Evolutionary conservation across 257 asterid genomes (phyloP).

Genomic region (Dorcoceras hygrometricum): DNA sequence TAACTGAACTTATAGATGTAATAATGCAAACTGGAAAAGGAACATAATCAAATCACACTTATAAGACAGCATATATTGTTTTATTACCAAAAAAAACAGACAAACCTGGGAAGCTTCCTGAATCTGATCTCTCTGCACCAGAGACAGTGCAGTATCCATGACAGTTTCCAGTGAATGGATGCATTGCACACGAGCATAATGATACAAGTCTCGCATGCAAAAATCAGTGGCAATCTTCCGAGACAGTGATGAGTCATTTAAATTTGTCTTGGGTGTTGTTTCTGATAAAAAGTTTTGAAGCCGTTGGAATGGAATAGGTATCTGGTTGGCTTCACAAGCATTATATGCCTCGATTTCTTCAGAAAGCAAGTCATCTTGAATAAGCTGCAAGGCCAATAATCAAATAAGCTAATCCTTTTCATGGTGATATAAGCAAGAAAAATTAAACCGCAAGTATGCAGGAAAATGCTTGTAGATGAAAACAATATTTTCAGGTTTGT

Average conservation of each 20-base stretch:
- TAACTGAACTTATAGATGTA: slow-evolving; percentile 14
- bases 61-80: slow-evolving; percentile 16
- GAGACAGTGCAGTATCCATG: slow-evolving; percentile 69
- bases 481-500: not conserved
- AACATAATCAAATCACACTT: slow-evolving; percentile 8
- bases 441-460: slow-evolving; percentile 24
- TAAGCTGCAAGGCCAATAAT: slow-evolving; percentile 48
- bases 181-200: slow-evolving; percentile 79
- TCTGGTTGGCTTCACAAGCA: slow-evolving; percentile 53
- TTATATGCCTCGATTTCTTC: slow-evolving; percentile 57
- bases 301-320: slow-evolving; percentile 64
- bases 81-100: slow-evolving; percentile 17
- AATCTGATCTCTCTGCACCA: slow-evolving; percentile 71
- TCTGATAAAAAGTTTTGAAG: slow-evolving; percentile 49
- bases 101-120: slow-evolving; percentile 83
- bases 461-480: slow-evolving; percentile 18
- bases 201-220: slow-evolving; percentile 84
- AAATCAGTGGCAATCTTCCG: slow-evolving; percentile 44
- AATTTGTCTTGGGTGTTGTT: slow-evolving; percentile 38
- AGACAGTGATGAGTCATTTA: slow-evolving; percentile 33
- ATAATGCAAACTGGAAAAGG: slow-evolving; percentile 16
- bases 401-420: slow-evolving; percentile 19
- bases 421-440: slow-evolving; percentile 20
- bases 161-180: slow-evolving; percentile 69
- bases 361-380: slow-evolving; percentile 70